These are phyloP conservation scores for Epichloe glyceriae DNA, from an alignment of 2,329 filamentous ascomycete species.

Conservation along the genomic window DNA sequence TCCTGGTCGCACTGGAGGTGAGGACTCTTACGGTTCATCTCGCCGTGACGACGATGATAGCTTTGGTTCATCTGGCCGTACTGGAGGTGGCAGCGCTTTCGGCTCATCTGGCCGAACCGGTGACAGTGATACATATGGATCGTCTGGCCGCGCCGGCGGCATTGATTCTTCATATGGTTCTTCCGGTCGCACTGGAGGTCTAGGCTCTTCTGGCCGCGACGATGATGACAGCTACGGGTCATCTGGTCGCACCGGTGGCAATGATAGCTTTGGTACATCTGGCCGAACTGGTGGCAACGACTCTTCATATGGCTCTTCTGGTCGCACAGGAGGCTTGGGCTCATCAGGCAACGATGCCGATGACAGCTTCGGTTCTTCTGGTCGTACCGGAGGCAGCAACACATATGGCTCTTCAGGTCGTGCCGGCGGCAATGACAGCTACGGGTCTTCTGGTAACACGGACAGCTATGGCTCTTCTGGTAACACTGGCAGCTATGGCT, in stretches of 20 bases:
- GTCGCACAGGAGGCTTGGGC: constrained; percentile 4
- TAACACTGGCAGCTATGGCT: constrained; percentile 4
- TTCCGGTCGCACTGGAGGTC: background rate
- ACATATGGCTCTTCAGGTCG: background rate
- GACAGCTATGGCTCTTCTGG: constrained; percentile 12
- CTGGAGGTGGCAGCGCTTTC: too few species aligned
- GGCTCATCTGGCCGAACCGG: constrained; percentile 9
- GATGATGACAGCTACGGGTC: constrained; percentile 10
- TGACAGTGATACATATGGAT: constrained; percentile 9
- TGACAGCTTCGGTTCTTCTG: constrained; percentile 10
- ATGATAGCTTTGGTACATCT: constrained; percentile 1
- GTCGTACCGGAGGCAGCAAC: constrained; percentile 7
- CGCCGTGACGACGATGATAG: too few species aligned
- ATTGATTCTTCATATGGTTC: constrained; percentile 7
- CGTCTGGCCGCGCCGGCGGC: constrained; percentile 7
- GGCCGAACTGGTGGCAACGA: too few species aligned
- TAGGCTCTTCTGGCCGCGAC: constrained; percentile 11
- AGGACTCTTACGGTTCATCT: too few species aligned
- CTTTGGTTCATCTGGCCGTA: too few species aligned
- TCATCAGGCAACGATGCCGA: constrained; percentile 5
- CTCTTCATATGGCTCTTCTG: constrained; percentile 9
- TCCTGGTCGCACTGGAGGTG: too few species aligned
- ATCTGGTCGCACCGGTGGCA: constrained; percentile 7
- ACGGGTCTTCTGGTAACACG: constrained; percentile 9
- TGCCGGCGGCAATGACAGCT: background rate